Evolutionary conservation across 1,139 yeast species (phyloP).

Genomic region (Sugiyamaella xylanicola): DNA sequence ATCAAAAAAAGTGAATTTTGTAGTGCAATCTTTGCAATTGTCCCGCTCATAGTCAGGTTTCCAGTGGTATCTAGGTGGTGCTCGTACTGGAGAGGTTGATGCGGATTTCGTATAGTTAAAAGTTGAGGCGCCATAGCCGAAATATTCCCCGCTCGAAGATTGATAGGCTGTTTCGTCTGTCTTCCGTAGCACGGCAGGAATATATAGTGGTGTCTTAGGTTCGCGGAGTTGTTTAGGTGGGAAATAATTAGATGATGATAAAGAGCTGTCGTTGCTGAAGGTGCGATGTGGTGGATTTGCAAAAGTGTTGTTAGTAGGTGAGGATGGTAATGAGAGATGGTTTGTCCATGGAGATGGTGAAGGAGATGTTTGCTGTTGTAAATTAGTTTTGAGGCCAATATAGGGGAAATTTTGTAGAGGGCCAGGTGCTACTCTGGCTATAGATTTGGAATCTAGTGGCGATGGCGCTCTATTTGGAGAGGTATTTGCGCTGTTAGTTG

Average conservation of each 20-base stretch:
- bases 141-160: constrained; percentile 42
- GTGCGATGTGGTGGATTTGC: constrained; percentile 20
- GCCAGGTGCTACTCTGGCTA: background rate
- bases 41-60: constrained; percentile 64
- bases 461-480: constrained; percentile 12
- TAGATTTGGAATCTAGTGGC: constrained; percentile 3
- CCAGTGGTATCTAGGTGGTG: constrained; percentile 77
- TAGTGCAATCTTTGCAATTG: constrained; percentile 67
- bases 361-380: constrained; percentile 5
- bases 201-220: constrained; percentile 80
- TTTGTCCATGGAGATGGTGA: constrained; percentile 18
- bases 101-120: constrained; percentile 4
- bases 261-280: constrained; percentile 12
- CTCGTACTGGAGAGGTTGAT: constrained; percentile 34
- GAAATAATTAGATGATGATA: constrained; percentile 9
- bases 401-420: constrained; percentile 21
- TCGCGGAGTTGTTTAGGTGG: constrained; percentile 43
- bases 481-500: constrained; percentile 14
- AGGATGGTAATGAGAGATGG: constrained; percentile 26
- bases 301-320: constrained; percentile 23
- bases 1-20: constrained; percentile 53
- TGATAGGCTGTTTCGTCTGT: constrained; percentile 45
- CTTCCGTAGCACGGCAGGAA: constrained; percentile 84
- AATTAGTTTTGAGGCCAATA: constrained; percentile 13
- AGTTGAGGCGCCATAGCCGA: constrained; percentile 4